Conservation (phyloP, 352 stramenopile species). For the Globisporangium echinulatum region DNA sequence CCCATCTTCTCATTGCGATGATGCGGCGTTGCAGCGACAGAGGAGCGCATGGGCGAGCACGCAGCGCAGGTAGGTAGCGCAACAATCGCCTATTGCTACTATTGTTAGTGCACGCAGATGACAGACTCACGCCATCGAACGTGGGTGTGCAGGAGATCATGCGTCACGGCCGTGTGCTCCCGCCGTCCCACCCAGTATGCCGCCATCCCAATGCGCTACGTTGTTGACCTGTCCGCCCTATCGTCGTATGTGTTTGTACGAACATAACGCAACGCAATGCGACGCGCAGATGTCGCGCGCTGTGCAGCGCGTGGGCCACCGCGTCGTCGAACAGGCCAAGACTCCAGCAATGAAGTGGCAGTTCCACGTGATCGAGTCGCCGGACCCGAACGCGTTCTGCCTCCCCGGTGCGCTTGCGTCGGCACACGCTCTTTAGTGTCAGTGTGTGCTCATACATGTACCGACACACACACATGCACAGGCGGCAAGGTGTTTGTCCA, state of each 20-base stretch:
- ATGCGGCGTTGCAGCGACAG: conserved; percentile 15
- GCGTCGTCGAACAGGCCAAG: conserved; percentile 40
- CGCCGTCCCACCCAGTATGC: conserved; percentile 36
- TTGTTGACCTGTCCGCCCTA: background rate
- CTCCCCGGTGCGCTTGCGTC: conserved; percentile 25
- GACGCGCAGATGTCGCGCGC: conserved; percentile 40
- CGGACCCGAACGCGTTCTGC: conserved; percentile 71
- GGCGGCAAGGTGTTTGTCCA: conserved; percentile 70
- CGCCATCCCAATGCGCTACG: too few species aligned
- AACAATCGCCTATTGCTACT: too few species aligned
- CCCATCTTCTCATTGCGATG: background rate
- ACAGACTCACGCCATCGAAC: background rate
- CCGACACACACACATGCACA: background rate
- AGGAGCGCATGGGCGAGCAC: conserved; percentile 44
- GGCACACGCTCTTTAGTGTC: too few species aligned
- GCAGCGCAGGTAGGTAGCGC: conserved; percentile 14
- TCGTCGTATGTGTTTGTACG: background rate
- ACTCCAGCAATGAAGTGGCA: conserved; percentile 58
- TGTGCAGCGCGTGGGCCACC: conserved; percentile 45
- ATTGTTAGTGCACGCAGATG: too few species aligned
- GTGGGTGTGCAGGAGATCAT: conserved; percentile 26
- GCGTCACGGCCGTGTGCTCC: conserved; percentile 32
- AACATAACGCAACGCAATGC: background rate
- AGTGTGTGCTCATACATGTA: too few species aligned
- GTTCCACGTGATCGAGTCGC: conserved; percentile 61